Evolutionary conservation across 2,329 filamentous ascomycete species (phyloP).

Genomic region (Cladosporium oxysporum): DNA sequence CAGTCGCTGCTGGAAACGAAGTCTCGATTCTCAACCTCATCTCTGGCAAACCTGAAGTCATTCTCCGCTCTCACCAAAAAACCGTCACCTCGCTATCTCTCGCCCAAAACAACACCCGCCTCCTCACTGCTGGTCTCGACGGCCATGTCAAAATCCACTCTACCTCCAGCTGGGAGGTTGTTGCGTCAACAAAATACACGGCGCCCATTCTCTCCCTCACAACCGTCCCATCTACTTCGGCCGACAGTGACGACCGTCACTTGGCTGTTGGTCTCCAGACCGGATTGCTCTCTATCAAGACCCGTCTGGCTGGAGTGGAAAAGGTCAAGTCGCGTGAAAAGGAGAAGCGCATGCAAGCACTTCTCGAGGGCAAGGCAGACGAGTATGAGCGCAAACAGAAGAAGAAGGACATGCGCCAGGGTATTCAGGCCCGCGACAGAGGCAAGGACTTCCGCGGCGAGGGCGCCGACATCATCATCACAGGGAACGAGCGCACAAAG

Average conservation of each 20-base stretch:
- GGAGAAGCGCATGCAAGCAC: conserved; percentile 80
- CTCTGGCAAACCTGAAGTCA: conserved; percentile 80
- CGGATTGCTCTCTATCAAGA: conserved; percentile 86
- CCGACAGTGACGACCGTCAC: conserved; percentile 79
- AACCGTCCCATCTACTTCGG: conserved; percentile 66
- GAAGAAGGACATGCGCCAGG: conserved; percentile 61
- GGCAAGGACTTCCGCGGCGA: conserved; percentile 82
- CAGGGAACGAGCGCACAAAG: conserved; percentile 65
- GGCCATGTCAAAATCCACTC: conserved; percentile 98
- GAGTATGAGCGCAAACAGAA: conserved; percentile 71
- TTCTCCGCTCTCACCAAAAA: conserved; percentile 95
- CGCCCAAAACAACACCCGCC: conserved; percentile 75
- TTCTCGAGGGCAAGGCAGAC: conserved; percentile 75
- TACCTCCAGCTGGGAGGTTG: conserved; percentile 91
- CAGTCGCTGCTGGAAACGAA: conserved; percentile 80
- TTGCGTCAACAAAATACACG: conserved; percentile 91
- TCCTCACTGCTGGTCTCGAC: conserved; percentile 87
- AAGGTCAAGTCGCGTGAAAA: conserved; percentile 74
- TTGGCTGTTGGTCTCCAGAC: conserved; percentile 93
- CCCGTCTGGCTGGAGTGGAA: conserved; percentile 80
- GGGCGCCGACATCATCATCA: conserved; percentile 84
- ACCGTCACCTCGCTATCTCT: conserved; percentile 86
- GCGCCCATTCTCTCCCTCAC: conserved; percentile 83
- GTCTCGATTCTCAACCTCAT: conserved; percentile 92
- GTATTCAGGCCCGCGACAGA: conserved; percentile 60